These are phyloP conservation scores for Lathyrus tuberosus DNA, from an alignment of 306 rosid species.

Conservation along the genomic window DNA sequence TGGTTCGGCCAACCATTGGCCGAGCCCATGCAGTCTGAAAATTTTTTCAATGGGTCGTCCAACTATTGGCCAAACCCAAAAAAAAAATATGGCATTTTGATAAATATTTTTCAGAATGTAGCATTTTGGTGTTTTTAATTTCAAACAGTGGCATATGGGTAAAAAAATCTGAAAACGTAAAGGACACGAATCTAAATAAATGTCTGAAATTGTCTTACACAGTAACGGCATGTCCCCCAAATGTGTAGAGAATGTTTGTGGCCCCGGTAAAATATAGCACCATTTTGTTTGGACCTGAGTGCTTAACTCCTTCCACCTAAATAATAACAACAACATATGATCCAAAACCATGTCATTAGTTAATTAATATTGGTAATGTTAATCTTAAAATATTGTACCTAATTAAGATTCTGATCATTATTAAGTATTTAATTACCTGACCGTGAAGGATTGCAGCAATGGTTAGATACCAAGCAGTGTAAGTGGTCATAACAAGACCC, in stretches of 20 bases:
- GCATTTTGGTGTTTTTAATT: too few relatives aligned
- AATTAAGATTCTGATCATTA: not conserved
- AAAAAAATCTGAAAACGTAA: too few relatives aligned
- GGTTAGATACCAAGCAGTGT: conserved; percentile 98
- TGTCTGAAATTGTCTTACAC: conserved; percentile 71
- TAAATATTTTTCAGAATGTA: too few relatives aligned
- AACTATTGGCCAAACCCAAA: too few relatives aligned
- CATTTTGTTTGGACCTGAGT: conserved; percentile 87
- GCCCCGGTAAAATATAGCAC: conserved; percentile 97
- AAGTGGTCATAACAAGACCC: conserved; percentile 97
- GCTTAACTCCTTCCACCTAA: conserved; percentile 90
- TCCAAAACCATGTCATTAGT: not conserved
- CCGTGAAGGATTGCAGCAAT: conserved; percentile 87
- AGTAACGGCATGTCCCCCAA: conserved; percentile 99
- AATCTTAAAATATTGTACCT: not conserved
- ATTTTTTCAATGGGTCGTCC: too few relatives aligned
- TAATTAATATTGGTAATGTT: conserved; percentile 3
- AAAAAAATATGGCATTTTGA: too few relatives aligned
- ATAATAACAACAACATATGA: conserved; percentile 8
- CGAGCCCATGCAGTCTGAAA: too few relatives aligned
- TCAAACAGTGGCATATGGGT: too few relatives aligned
- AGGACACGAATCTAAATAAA: conserved; percentile 36
- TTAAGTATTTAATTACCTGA: conserved; percentile 55
- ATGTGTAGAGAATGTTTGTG: conserved; percentile 99
- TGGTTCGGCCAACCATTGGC: too few relatives aligned